These are phyloP conservation scores for Colletotrichum simmondsii DNA, from an alignment of 2,329 filamentous ascomycete species.

Conservation along the genomic window DNA sequence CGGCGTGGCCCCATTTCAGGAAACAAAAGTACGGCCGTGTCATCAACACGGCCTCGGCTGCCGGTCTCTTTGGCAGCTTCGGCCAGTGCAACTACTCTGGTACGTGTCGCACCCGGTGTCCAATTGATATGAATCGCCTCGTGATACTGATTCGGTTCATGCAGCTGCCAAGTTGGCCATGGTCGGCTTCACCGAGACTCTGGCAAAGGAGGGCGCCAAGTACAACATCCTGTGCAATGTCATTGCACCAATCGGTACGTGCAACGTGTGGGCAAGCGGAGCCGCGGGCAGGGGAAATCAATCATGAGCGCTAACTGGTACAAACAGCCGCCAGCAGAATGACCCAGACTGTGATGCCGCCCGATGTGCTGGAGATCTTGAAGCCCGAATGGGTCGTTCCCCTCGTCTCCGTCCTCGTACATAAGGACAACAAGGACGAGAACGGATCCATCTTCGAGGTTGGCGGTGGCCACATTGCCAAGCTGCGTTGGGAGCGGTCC, in stretches of 20 bases:
- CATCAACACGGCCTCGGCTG: slow-evolving; percentile 97
- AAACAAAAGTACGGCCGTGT: slow-evolving; percentile 98
- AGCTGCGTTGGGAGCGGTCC: slow-evolving; percentile 94
- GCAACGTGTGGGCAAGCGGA: slow-evolving; percentile 24
- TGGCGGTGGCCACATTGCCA: slow-evolving; percentile 91
- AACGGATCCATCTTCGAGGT: slow-evolving; percentile 93
- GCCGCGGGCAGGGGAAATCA: not conserved
- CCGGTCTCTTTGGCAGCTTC: slow-evolving; percentile 94
- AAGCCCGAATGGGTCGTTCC: slow-evolving; percentile 97
- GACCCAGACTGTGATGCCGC: slow-evolving; percentile 95
- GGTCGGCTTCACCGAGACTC: slow-evolving; percentile 96
- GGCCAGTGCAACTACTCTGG: slow-evolving; percentile 95
- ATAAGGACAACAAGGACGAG: slow-evolving; percentile 85
- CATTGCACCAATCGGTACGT: slow-evolving; percentile 82
- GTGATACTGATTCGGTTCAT: slow-evolving; percentile 9
- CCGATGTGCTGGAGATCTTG: slow-evolving; percentile 86
- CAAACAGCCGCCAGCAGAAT: slow-evolving; percentile 84
- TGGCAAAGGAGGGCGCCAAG: slow-evolving; percentile 96
- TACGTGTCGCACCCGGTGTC: slow-evolving; percentile 45
- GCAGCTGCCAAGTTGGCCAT: slow-evolving; percentile 90
- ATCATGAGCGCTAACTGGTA: slow-evolving; percentile 7
- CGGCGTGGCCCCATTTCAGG: slow-evolving; percentile 96
- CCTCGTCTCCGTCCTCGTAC: slow-evolving; percentile 86
- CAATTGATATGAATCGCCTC: not conserved
- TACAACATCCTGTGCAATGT: slow-evolving; percentile 98